Evolutionary conservation across 2,329 filamentous ascomycete species (phyloP).

Genomic region (Fusarium mangiferae): DNA sequence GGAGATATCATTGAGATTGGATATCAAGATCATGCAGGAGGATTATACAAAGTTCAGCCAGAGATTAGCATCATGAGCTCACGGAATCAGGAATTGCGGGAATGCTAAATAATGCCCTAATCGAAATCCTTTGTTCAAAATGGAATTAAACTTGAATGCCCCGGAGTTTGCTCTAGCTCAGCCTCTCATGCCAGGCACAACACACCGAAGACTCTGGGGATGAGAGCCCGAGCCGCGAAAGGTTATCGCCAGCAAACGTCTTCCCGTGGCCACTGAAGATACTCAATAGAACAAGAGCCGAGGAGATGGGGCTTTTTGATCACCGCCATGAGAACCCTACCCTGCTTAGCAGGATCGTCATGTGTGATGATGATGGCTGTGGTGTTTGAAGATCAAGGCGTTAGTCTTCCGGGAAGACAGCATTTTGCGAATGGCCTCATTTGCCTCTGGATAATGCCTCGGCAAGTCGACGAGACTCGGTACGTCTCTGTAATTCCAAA

Average conservation of each 20-base stretch:
- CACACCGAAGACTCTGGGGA: neutral
- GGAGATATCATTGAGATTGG: neutral
- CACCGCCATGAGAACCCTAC: neutral
- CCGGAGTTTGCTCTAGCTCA: neutral
- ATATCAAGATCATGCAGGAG: neutral
- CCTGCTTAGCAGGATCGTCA: neutral
- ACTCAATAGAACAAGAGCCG: neutral
- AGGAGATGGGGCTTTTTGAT: neutral
- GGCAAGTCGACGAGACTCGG: neutral
- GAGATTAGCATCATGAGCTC: neutral
- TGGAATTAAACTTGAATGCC: neutral
- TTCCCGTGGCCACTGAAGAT: neutral
- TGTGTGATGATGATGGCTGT: neutral
- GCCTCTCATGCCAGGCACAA: slow-evolving; percentile 14
- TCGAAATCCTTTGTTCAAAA: no score
- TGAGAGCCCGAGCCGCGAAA: slow-evolving; percentile 1
- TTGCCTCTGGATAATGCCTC: neutral
- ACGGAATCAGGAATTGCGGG: neutral
- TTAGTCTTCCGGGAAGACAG: slow-evolving; percentile 4
- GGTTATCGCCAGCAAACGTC: slow-evolving; percentile 15
- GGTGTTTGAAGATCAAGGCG: slow-evolving; percentile 1
- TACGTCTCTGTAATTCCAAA: slow-evolving; percentile 7
- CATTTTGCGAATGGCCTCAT: neutral
- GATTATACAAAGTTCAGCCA: neutral
- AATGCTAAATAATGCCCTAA: neutral